These are phyloP conservation scores for Pyricularia pennisetigena DNA, from an alignment of 2,329 filamentous ascomycete species.

Conservation along the genomic window DNA sequence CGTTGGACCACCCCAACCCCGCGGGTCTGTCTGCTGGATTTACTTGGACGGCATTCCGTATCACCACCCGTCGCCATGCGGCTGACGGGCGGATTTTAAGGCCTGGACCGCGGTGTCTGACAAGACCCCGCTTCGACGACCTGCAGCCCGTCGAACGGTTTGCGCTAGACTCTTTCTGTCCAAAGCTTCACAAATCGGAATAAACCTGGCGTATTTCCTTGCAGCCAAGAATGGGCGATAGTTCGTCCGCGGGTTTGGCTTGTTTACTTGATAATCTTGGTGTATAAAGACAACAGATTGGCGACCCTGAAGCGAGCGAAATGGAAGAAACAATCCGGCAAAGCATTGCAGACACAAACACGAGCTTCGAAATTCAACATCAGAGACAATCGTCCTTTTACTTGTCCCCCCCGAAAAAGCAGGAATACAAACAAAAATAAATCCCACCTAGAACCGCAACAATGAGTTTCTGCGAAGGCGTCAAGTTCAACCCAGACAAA, in stretches of 20 bases:
- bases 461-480: not conserved
- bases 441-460: not conserved
- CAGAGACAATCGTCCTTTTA: not conserved
- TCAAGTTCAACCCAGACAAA: conserved; percentile 18
- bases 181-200: not conserved
- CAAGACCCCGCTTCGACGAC: not conserved
- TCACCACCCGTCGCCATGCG: not conserved
- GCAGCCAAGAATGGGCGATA: not conserved
- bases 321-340: too few relatives aligned
- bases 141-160: not conserved
- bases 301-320: not conserved
- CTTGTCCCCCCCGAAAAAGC: not conserved
- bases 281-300: not conserved
- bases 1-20: not conserved
- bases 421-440: not conserved
- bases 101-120: too few relatives aligned
- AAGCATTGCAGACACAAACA: not conserved
- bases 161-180: not conserved
- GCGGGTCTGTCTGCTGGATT: not conserved
- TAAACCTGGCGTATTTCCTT: not conserved
- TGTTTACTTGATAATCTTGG: not conserved
- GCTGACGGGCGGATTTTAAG: not conserved
- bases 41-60: not conserved
- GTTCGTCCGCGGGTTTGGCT: not conserved
- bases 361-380: not conserved